Evolutionary conservation across 2,329 filamentous ascomycete species (phyloP).

Genomic region (Acarospora socialis): DNA sequence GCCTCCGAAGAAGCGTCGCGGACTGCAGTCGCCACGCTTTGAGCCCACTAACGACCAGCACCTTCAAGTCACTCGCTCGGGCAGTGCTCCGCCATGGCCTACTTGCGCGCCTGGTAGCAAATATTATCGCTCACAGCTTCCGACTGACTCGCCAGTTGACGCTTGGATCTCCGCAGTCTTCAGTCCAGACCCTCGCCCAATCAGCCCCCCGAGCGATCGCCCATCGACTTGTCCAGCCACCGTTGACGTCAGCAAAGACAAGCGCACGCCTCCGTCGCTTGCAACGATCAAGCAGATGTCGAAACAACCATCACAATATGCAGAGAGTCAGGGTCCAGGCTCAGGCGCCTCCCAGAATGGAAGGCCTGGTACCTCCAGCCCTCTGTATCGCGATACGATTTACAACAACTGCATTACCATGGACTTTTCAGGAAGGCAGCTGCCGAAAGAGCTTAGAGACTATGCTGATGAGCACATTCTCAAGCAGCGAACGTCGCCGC

Average conservation of each 20-base stretch:
- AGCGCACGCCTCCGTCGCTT: not conserved
- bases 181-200: not conserved
- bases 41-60: too few relatives aligned
- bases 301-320: slow-evolving; percentile 2
- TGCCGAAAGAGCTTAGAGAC: not conserved
- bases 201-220: not conserved
- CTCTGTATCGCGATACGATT: not conserved
- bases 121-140: too few relatives aligned
- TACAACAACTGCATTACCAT: slow-evolving; percentile 2
- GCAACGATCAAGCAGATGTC: slow-evolving; percentile 2
- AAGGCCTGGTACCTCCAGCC: not conserved
- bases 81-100: too few relatives aligned
- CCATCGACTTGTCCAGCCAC: not conserved
- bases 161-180: not conserved
- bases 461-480: slow-evolving; percentile 1
- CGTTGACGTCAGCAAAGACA: slow-evolving; percentile 1
- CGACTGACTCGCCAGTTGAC: not conserved
- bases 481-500: not conserved
- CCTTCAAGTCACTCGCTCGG: too few relatives aligned
- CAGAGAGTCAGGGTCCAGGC: not conserved
- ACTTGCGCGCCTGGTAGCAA: too few relatives aligned
- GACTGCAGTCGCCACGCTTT: too few relatives aligned
- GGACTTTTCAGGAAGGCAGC: not conserved
- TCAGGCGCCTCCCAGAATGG: not conserved
- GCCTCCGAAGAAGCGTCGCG: too few relatives aligned